Evolutionary conservation across 1,139 yeast genomes (phyloP).

Genomic region (Pichia sp.): DNA sequence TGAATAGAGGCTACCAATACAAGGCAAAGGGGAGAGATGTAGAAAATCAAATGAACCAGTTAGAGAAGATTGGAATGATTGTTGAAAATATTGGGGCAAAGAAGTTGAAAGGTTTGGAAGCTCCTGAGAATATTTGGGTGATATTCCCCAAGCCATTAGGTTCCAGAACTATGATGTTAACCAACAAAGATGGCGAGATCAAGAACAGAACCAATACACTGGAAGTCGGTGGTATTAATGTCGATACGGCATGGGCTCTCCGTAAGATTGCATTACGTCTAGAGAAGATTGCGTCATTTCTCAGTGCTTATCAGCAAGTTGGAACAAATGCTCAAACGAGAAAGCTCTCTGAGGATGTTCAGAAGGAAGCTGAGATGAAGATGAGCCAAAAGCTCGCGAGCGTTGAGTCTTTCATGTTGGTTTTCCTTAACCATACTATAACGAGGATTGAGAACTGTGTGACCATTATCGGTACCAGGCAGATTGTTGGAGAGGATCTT

Average conservation of each 20-base stretch:
- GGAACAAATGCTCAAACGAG: constrained; percentile 2
- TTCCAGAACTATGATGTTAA: constrained; percentile 43
- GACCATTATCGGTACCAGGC: constrained; percentile 22
- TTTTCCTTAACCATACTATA: constrained; percentile 54
- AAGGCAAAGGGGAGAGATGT: constrained; percentile 53
- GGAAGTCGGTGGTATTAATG: constrained; percentile 24
- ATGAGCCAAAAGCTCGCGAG: constrained; percentile 11
- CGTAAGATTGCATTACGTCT: constrained; percentile 42
- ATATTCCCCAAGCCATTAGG: constrained; percentile 64
- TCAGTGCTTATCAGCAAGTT: constrained; percentile 2
- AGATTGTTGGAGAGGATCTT: constrained; percentile 5
- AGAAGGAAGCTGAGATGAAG: constrained; percentile 15
- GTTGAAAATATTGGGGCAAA: constrained; percentile 74
- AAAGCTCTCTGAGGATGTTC: constrained; percentile 13
- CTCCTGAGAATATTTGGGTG: constrained; percentile 80
- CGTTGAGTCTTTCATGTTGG: constrained; percentile 32
- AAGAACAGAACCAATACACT: constrained; percentile 20
- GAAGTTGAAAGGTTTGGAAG: constrained; percentile 89
- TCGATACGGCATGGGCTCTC: constrained; percentile 36
- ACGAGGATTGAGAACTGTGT: constrained; percentile 58
- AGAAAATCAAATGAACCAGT: constrained; percentile 58
- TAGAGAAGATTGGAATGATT: constrained; percentile 67
- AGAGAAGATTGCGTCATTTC: constrained; percentile 34
- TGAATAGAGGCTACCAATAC: constrained; percentile 59
- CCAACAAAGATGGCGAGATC: constrained; percentile 20